Evolutionary conservation across 495 filamentous ascomycete species (phyloP).

Genomic region (Penicillium fimorum): DNA sequence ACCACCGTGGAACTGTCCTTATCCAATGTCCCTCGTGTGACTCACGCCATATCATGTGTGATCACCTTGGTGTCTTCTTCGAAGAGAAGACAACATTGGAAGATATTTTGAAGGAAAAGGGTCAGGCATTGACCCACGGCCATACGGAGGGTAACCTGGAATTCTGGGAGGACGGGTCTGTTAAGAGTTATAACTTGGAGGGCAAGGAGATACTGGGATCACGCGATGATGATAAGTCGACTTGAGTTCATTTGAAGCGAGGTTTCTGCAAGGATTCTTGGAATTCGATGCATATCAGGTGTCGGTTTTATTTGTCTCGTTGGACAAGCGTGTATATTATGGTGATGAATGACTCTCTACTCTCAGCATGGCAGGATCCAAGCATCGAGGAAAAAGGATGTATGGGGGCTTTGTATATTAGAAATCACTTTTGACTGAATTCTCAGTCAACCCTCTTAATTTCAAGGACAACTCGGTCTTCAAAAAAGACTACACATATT

Average conservation of each 20-base stretch:
- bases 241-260: background rate
- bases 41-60: constrained; percentile 85
- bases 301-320: background rate
- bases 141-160: constrained; percentile 58
- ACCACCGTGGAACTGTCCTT: constrained; percentile 82
- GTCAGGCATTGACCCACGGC: constrained; percentile 33
- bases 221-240: constrained; percentile 3
- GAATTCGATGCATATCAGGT: constrained; percentile 3
- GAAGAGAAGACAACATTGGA: constrained; percentile 39
- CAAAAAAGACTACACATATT: background rate
- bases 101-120: constrained; percentile 37
- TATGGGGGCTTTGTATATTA: constrained; percentile 7
- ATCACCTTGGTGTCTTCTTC: constrained; percentile 66
- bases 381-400: constrained; percentile 18
- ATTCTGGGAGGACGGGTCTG: constrained; percentile 65
- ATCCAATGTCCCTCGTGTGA: constrained; percentile 83
- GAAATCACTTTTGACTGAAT: background rate
- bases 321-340: constrained; percentile 14
- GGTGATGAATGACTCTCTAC: constrained; percentile 20
- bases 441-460: background rate
- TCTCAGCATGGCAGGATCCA: constrained; percentile 33
- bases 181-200: constrained; percentile 22
- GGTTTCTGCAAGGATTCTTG: background rate
- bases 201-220: constrained; percentile 11
- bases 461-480: background rate